A percentile compares a stretch with the other conserved stretches of the same genome.
Conservation (phyloP, 352 stramenopile genomes). For the Pythium phragmitis region DNA sequence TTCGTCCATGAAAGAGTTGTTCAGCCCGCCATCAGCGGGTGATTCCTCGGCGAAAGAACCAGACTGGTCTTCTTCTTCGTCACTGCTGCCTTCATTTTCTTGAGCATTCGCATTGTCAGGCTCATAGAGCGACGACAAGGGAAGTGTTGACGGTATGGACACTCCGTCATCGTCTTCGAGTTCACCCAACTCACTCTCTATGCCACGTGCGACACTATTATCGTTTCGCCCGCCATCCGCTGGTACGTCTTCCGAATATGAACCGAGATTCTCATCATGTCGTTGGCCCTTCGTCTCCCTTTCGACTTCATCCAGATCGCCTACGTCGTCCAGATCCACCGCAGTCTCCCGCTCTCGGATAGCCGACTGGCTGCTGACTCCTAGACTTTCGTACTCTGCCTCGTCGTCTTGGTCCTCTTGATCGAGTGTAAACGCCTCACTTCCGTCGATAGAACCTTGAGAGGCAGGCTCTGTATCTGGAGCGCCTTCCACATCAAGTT, state of each 20-base stretch:
- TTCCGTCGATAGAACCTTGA: slow-evolving; percentile 9
- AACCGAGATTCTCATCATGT: no score
- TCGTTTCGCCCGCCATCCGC: no score
- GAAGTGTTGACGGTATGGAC: not conserved
- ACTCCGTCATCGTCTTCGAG: not conserved
- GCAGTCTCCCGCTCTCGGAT: not conserved
- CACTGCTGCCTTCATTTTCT: not conserved
- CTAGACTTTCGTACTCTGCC: slow-evolving; percentile 12
- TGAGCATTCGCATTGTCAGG: not conserved
- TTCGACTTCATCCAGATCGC: not conserved
- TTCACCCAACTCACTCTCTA: not conserved
- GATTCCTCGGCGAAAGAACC: not conserved
- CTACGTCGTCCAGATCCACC: not conserved
- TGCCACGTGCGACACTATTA: no score
- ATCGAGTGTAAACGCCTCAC: slow-evolving; percentile 13
- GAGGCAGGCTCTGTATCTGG: slow-evolving; percentile 3
- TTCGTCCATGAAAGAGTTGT: slow-evolving; percentile 8
- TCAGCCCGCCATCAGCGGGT: not conserved
- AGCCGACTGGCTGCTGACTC: not conserved
- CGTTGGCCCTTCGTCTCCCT: not conserved
- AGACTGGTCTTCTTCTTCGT: not conserved
- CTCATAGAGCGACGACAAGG: not conserved
- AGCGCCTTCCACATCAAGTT: not conserved
- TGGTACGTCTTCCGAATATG: no score
- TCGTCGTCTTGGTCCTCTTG: slow-evolving; percentile 3